Conservation (phyloP, 2,329 filamentous ascomycete genomes). For the Microdochium nivale region DNA sequence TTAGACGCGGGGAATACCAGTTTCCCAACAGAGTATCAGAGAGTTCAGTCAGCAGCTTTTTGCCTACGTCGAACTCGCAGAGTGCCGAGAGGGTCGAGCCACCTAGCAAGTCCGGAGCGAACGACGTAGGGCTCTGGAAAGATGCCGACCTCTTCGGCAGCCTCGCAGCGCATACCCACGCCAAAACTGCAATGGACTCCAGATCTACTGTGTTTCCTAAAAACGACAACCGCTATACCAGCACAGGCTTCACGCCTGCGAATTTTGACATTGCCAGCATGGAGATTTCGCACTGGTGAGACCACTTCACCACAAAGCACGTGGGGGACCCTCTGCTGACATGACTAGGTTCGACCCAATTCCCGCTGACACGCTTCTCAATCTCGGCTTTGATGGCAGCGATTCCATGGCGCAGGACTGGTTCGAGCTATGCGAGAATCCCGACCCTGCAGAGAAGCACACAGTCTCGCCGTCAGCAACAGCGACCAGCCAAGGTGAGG, state of each 20-base stretch:
- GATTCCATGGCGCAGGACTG: conserved; percentile 23
- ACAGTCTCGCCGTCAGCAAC: conserved; percentile 9
- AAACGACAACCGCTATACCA: not conserved
- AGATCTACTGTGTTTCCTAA: not conserved
- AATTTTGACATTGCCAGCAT: not conserved
- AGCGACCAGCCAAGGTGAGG: conserved; percentile 17
- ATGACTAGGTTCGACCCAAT: conserved; percentile 19
- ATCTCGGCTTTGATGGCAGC: conserved; percentile 22
- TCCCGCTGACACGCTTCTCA: conserved; percentile 20
- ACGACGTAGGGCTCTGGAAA: not conserved
- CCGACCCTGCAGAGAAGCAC: conserved; percentile 18
- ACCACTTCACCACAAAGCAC: not conserved
- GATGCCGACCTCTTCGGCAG: not conserved
- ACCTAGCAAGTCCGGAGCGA: not conserved
- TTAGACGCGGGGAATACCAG: conserved; percentile 12
- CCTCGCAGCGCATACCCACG: not conserved
- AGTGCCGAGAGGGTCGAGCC: not conserved
- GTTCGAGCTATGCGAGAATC: conserved; percentile 22
- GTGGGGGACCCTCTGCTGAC: conserved; percentile 3
- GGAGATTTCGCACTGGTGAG: conserved; percentile 14
- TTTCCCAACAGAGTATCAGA: conserved; percentile 12
- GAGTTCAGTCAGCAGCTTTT: conserved; percentile 6
- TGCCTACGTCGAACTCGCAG: not conserved
- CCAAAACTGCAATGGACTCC: not conserved
- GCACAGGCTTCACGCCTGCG: not conserved